Conservation (phyloP, 257 asterid species). For the Solanum rostratum region DNA sequence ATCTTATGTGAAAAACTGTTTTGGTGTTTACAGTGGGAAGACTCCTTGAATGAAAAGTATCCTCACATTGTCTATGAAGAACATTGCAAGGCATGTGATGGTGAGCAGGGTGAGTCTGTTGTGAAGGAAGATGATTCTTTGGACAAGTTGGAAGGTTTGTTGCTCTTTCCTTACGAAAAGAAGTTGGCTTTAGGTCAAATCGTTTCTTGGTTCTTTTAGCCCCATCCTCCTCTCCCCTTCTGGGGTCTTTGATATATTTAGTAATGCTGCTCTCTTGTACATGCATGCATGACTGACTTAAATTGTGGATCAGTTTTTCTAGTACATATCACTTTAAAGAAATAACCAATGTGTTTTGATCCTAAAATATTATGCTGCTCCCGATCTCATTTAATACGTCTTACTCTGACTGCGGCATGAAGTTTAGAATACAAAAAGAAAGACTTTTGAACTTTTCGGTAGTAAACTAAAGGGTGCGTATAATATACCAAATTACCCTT, state of each 20-base stretch:
- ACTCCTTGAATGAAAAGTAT: constrained; percentile 62
- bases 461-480: background rate
- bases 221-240: background rate
- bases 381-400: background rate
- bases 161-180: background rate
- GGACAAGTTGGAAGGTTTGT: constrained; percentile 83
- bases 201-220: background rate
- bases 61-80: constrained; percentile 94
- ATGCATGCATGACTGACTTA: background rate
- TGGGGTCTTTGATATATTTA: background rate
- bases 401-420: background rate
- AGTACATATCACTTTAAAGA: background rate
- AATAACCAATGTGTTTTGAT: background rate
- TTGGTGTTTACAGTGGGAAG: constrained; percentile 67
- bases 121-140: constrained; percentile 30
- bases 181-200: background rate
- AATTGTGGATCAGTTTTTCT: background rate
- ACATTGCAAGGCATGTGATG: constrained; percentile 76
- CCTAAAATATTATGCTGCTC: background rate
- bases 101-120: constrained; percentile 35
- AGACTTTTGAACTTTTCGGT: background rate
- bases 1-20: background rate
- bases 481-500: background rate
- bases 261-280: background rate
- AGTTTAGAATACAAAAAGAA: background rate